Evolutionary conservation across 805 yeast genomes (phyloP).

Genomic region (Clavispora phyllophila): DNA sequence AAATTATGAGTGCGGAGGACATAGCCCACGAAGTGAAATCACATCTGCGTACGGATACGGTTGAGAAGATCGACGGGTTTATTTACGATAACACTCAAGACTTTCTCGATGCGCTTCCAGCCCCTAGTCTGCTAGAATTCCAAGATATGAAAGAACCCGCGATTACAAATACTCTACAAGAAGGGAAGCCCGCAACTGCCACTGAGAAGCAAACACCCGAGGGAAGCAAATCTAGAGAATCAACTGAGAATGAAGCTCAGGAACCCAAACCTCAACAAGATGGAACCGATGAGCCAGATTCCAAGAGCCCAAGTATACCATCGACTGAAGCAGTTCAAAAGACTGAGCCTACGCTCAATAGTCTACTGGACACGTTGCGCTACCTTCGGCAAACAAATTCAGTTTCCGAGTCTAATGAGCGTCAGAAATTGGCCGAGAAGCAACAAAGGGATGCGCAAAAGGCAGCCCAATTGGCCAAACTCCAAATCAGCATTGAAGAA

Average conservation of each 20-base stretch:
- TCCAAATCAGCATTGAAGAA: constrained; percentile 30
- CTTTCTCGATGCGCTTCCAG: constrained; percentile 25
- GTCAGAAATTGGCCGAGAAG: constrained; percentile 5
- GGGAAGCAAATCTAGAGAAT: no score
- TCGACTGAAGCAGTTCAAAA: not conserved
- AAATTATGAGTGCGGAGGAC: constrained; percentile 25
- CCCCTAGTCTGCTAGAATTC: not conserved
- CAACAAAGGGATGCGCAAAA: constrained; percentile 19
- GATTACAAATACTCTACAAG: no score
- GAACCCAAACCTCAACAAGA: no score
- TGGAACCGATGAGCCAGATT: no score
- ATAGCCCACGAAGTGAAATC: constrained; percentile 35
- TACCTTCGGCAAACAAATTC: constrained; percentile 6
- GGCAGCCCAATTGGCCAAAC: constrained; percentile 26
- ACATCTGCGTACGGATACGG: constrained; percentile 14
- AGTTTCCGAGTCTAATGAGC: not conserved
- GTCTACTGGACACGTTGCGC: constrained; percentile 13
- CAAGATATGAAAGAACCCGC: not conserved
- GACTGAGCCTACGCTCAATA: constrained; percentile 2
- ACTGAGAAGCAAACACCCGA: not conserved
- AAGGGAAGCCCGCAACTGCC: not conserved
- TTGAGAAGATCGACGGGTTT: constrained; percentile 13
- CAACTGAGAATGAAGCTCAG: not conserved
- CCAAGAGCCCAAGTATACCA: not conserved
- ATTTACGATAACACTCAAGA: constrained; percentile 37